A percentile compares a stretch with the other conserved stretches of the same genome.
These are phyloP conservation scores for Phalaenopsis equestris DNA, from an alignment of 106 monocot genomes.

Conservation along the genomic window DNA sequence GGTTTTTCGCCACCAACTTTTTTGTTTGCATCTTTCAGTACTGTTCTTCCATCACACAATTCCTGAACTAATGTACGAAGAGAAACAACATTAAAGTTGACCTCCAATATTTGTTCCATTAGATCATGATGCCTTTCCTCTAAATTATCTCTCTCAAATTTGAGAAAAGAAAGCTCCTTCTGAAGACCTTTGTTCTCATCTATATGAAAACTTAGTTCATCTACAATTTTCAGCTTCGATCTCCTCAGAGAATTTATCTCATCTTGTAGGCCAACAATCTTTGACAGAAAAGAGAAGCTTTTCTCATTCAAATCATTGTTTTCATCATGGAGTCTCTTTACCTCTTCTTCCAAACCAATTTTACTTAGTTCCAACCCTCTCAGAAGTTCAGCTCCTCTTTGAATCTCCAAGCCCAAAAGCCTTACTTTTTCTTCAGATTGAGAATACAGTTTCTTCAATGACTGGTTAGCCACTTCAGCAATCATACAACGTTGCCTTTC, in stretches of 20 bases:
- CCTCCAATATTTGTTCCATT: constrained; percentile 29
- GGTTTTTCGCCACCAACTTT: constrained; percentile 36
- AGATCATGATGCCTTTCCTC: constrained; percentile 28
- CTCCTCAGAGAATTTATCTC: constrained; percentile 29
- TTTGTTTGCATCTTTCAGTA: constrained; percentile 41
- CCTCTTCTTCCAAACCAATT: constrained; percentile 33
- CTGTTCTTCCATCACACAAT: constrained; percentile 30
- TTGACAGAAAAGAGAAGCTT: constrained; percentile 23
- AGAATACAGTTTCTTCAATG: constrained; percentile 22
- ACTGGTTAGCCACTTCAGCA: constrained; percentile 8
- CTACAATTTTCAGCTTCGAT: constrained; percentile 28
- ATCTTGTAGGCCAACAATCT: constrained; percentile 35
- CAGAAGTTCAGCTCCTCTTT: constrained; percentile 12
- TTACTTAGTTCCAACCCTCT: constrained; percentile 22
- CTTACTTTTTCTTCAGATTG: constrained; percentile 29
- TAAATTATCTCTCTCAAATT: constrained; percentile 27
- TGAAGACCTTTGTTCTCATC: constrained; percentile 34
- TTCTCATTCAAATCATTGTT: constrained; percentile 29
- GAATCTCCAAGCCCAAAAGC: constrained; percentile 18
- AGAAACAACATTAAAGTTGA: constrained; percentile 27
- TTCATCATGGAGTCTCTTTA: constrained; percentile 28
- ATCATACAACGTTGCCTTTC: constrained; percentile 6
- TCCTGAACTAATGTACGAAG: constrained; percentile 43
- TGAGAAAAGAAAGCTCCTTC: constrained; percentile 19
- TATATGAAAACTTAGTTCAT: constrained; percentile 23